These are phyloP conservation scores for Lactarius pseudohatsudake DNA, from an alignment of 768 basidiomycete genomes.

Conservation along the genomic window DNA sequence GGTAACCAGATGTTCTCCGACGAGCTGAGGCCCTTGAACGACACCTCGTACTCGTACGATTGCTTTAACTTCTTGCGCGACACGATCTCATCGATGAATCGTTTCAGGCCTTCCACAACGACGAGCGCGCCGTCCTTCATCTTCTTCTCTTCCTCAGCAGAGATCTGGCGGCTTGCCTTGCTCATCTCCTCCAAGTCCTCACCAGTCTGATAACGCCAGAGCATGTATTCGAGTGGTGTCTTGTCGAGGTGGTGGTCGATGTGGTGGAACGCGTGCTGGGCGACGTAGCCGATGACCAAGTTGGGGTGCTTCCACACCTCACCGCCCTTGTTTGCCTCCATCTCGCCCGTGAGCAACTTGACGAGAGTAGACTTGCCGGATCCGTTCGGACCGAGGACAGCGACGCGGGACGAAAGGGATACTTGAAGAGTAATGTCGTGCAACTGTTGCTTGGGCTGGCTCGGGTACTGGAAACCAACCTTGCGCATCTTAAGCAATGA, in stretches of 20 bases:
- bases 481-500: slow-evolving; percentile 95
- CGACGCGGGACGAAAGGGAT: slow-evolving; percentile 97
- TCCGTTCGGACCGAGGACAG: slow-evolving; percentile 97
- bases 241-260: slow-evolving; percentile 98
- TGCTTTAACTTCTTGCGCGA: slow-evolving; percentile 98
- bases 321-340: slow-evolving; percentile 95
- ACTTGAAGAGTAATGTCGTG: slow-evolving; percentile 96
- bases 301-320: slow-evolving; percentile 99
- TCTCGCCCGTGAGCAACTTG: slow-evolving; percentile 94
- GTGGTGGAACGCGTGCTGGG: slow-evolving; percentile 99
- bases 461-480: slow-evolving; percentile 96
- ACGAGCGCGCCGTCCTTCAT: slow-evolving; percentile 93
- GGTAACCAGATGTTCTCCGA: slow-evolving; percentile 98
- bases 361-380: slow-evolving; percentile 98
- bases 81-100: slow-evolving; percentile 89
- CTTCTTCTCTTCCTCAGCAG: slow-evolving; percentile 86
- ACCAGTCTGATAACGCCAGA: slow-evolving; percentile 99
- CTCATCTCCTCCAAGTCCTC: slow-evolving; percentile 96
- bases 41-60: slow-evolving; percentile 97
- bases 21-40: slow-evolving; percentile 91
- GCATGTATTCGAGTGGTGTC: slow-evolving; percentile 98
- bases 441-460: slow-evolving; percentile 81
- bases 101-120: slow-evolving; percentile 92
- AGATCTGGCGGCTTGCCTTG: slow-evolving; percentile 87
- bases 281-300: slow-evolving; percentile 98